phyloP scores from a whole-genome alignment of 2,329 filamentous ascomycete species.

The Tympanopsis confertula region DNA sequence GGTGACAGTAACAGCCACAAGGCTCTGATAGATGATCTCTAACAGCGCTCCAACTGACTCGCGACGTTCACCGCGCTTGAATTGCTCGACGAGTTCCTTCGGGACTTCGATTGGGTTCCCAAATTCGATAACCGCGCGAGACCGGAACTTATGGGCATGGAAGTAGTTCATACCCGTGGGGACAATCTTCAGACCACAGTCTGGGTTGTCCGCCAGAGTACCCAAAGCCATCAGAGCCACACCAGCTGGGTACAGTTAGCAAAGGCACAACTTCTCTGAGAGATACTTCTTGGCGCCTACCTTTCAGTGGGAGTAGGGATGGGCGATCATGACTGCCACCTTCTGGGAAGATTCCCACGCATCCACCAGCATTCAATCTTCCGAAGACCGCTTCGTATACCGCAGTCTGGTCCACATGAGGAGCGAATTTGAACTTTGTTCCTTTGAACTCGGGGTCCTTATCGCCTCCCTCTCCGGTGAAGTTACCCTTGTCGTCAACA shows the following conservation, averaged over 20 bases:
- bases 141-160: constrained; percentile 95
- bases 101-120: constrained; percentile 81
- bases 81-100: constrained; percentile 70
- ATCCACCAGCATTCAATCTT: constrained; percentile 69
- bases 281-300: background rate
- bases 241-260: constrained; percentile 35
- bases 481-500: constrained; percentile 53
- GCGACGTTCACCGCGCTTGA: constrained; percentile 70
- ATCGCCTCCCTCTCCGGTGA: constrained; percentile 30
- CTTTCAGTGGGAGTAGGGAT: constrained; percentile 83
- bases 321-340: constrained; percentile 92
- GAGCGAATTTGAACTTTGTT: constrained; percentile 75
- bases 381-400: constrained; percentile 91
- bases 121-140: constrained; percentile 89
- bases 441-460: constrained; percentile 57
- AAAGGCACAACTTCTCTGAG: background rate
- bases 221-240: constrained; percentile 97
- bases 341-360: constrained; percentile 93
- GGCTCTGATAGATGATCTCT: constrained; percentile 73
- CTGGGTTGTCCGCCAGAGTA: constrained; percentile 70
- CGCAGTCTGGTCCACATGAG: constrained; percentile 84
- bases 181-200: constrained; percentile 86
- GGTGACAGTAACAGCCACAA: constrained; percentile 82
- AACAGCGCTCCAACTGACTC: constrained; percentile 79
- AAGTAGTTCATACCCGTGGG: constrained; percentile 99